Conservation (phyloP, 1,284 basidiomycete genomes). For the Peniophora sp. region DNA sequence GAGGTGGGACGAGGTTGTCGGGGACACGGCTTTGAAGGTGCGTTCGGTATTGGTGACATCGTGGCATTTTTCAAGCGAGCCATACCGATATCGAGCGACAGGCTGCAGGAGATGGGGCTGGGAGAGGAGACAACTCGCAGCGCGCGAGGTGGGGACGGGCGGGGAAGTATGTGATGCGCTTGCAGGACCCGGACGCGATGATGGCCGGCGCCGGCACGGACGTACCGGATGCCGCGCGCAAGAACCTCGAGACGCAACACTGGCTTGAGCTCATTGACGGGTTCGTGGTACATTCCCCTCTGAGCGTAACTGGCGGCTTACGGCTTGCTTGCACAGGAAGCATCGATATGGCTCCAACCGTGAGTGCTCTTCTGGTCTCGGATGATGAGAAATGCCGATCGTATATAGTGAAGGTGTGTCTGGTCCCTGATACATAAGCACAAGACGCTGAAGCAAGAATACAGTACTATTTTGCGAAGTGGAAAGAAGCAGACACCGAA, state of each 20-base stretch:
- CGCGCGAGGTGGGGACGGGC: slow-evolving; percentile 38
- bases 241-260: slow-evolving; percentile 50
- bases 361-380: slow-evolving; percentile 15
- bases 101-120: slow-evolving; percentile 28
- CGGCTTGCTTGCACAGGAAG: slow-evolving; percentile 31
- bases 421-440: not conserved
- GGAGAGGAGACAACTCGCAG: slow-evolving; percentile 34
- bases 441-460: not conserved
- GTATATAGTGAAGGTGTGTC: not conserved
- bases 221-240: slow-evolving; percentile 26
- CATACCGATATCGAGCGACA: slow-evolving; percentile 22
- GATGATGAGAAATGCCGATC: not conserved
- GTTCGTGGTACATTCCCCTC: slow-evolving; percentile 20
- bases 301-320: not conserved
- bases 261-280: slow-evolving; percentile 63
- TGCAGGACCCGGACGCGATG: slow-evolving; percentile 37
- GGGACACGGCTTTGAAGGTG: slow-evolving; percentile 2
- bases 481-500: slow-evolving; percentile 53
- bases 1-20: slow-evolving; percentile 5
- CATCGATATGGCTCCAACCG: slow-evolving; percentile 64
- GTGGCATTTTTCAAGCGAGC: too few species aligned
- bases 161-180: slow-evolving; percentile 29
- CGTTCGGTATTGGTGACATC: slow-evolving; percentile 15
- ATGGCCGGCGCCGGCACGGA: slow-evolving; percentile 21
- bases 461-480: slow-evolving; percentile 57